Conservation (phyloP, 768 basidiomycete genomes). For the Boletus pseudo-olivaceus region DNA sequence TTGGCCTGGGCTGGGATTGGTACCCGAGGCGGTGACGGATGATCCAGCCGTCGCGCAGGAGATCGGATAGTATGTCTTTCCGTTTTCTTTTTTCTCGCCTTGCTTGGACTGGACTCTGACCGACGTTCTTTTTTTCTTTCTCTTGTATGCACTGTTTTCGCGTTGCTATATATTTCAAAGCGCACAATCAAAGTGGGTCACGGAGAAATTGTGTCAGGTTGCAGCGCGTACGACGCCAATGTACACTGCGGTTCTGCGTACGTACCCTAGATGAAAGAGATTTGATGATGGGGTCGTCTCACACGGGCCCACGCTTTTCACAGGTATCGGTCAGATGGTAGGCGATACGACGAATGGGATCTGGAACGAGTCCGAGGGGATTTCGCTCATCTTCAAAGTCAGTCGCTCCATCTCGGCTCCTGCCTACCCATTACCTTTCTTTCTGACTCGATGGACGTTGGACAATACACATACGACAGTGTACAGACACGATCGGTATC, state of each 20-base stretch:
- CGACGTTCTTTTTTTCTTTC: not conserved
- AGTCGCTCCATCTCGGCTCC: not conserved
- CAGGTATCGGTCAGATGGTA: slow-evolving; percentile 56
- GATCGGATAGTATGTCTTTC: slow-evolving; percentile 29
- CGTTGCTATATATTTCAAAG: slow-evolving; percentile 2
- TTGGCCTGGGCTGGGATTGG: slow-evolving; percentile 18
- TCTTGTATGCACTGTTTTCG: not conserved
- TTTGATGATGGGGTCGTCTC: not conserved
- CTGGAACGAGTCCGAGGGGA: slow-evolving; percentile 51
- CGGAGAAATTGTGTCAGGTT: slow-evolving; percentile 48
- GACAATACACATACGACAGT: slow-evolving; percentile 22
- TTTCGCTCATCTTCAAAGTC: slow-evolving; percentile 32
- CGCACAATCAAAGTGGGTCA: slow-evolving; percentile 47
- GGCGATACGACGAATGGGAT: slow-evolving; percentile 47
- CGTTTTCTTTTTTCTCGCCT: not conserved
- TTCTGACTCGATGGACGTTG: not conserved
- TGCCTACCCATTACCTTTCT: not conserved
- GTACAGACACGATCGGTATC: slow-evolving; percentile 38
- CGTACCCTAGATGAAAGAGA: not conserved
- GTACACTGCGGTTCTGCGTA: slow-evolving; percentile 20
- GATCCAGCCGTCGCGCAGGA: slow-evolving; percentile 30
- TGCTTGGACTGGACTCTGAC: not conserved
- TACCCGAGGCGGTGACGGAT: slow-evolving; percentile 24
- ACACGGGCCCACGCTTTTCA: not conserved
- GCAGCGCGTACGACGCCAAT: slow-evolving; percentile 32